Conservation (phyloP, 2,329 filamentous ascomycete species). For the Bipolaris zeicola region DNA sequence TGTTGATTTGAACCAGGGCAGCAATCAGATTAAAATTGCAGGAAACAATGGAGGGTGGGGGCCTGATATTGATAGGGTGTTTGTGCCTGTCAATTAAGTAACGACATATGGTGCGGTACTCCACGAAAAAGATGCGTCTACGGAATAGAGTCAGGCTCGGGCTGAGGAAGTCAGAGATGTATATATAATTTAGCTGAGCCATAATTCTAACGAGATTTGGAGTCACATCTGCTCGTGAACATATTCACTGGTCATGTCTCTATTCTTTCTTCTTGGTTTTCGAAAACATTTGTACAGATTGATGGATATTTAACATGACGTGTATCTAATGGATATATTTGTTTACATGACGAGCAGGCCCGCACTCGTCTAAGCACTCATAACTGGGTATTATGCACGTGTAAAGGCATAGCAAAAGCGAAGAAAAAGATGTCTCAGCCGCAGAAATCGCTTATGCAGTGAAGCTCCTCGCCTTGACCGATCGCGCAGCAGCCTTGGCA, state of each 20-base stretch:
- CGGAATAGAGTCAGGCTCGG: neutral
- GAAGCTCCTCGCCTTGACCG: slow-evolving; percentile 6
- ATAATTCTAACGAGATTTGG: neutral
- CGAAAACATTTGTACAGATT: no score
- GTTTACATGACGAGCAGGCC: slow-evolving; percentile 1
- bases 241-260: no score
- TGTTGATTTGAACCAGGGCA: slow-evolving; percentile 55
- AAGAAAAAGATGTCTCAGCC: neutral
- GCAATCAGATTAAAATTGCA: slow-evolving; percentile 58
- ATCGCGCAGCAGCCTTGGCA: slow-evolving; percentile 8
- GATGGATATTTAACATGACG: no score
- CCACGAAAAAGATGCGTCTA: neutral
- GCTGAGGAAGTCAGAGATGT: neutral
- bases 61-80: slow-evolving; percentile 60
- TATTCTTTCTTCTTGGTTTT: no score
- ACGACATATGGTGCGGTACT: neutral
- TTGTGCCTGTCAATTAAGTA: slow-evolving; percentile 53
- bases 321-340: neutral
- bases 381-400: neutral
- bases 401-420: neutral
- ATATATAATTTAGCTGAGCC: neutral
- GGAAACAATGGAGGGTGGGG: slow-evolving; percentile 53
- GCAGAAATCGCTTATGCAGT: neutral
- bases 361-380: neutral
- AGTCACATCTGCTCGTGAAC: neutral